These are phyloP conservation scores for Capronia americana DNA, from an alignment of 2,329 filamentous ascomycete genomes.

Conservation along the genomic window DNA sequence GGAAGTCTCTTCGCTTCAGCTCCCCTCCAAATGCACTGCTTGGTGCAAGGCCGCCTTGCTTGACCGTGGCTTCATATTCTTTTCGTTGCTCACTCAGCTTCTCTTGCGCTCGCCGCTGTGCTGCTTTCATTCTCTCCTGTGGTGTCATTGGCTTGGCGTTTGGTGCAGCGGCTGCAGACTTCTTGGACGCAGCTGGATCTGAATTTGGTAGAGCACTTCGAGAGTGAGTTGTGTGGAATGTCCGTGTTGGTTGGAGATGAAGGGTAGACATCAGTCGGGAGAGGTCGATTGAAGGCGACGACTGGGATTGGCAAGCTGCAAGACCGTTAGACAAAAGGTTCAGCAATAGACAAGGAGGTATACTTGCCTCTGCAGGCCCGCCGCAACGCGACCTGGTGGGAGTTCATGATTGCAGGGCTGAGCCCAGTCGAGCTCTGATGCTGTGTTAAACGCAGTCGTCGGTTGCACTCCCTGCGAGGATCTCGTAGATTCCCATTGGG, in stretches of 20 bases:
- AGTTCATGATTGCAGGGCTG: constrained; percentile 20
- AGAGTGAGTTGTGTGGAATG: constrained; percentile 15
- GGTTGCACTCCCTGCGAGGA: background rate
- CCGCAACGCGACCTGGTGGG: constrained; percentile 28
- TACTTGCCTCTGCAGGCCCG: constrained; percentile 26
- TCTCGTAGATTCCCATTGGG: background rate
- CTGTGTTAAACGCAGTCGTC: background rate
- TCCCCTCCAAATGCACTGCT: constrained; percentile 28
- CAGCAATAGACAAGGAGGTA: constrained; percentile 5
- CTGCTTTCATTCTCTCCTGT: constrained; percentile 21
- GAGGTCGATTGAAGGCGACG: constrained; percentile 17
- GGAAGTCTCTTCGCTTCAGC: constrained; percentile 33
- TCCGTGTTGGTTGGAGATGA: constrained; percentile 11
- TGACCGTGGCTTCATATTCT: constrained; percentile 21
- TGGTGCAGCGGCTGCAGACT: constrained; percentile 4
- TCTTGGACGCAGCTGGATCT: background rate
- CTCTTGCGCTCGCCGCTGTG: constrained; percentile 23
- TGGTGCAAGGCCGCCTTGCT: constrained; percentile 26
- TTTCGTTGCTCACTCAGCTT: constrained; percentile 22
- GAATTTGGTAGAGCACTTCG: constrained; percentile 9
- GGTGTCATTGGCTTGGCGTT: constrained; percentile 17
- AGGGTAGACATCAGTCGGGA: constrained; percentile 24
- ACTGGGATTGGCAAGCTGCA: constrained; percentile 12
- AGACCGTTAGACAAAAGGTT: background rate
- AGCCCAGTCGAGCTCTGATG: constrained; percentile 4